Evolutionary conservation across 805 yeast species (phyloP).

Genomic region (Candida nemodendra): DNA sequence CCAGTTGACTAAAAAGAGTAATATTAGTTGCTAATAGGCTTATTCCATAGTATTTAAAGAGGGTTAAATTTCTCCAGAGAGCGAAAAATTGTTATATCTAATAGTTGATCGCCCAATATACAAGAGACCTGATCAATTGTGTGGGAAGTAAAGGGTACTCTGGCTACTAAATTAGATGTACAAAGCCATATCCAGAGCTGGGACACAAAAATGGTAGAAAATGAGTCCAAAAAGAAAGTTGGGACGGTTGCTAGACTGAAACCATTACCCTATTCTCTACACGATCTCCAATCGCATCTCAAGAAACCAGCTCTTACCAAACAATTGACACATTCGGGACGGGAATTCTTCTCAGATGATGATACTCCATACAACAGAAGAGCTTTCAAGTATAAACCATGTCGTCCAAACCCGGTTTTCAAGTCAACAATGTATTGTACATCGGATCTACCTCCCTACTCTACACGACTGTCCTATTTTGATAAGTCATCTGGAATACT

Average conservation of each 20-base stretch:
- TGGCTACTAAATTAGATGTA: too few relatives aligned
- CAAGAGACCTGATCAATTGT: too few relatives aligned
- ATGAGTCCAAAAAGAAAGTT: constrained; percentile 3
- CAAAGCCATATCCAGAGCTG: too few relatives aligned
- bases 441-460: constrained; percentile 69
- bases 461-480: constrained; percentile 56
- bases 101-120: too few relatives aligned
- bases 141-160: too few relatives aligned
- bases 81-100: too few relatives aligned
- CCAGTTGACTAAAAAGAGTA: neutral
- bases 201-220: neutral
- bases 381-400: constrained; percentile 78
- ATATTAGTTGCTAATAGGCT: too few relatives aligned
- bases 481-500: constrained; percentile 66
- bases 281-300: constrained; percentile 25
- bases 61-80: too few relatives aligned
- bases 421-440: constrained; percentile 60
- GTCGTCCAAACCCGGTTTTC: constrained; percentile 67
- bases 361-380: constrained; percentile 79
- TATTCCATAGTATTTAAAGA: too few relatives aligned
- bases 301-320: constrained; percentile 22
- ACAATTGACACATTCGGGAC: constrained; percentile 9
- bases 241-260: constrained; percentile 32
- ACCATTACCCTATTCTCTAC: constrained; percentile 34
- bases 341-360: constrained; percentile 48